phyloP scores from a whole-genome alignment of 2,329 filamentous ascomycete genomes.

The Xylariaceae sp. region DNA sequence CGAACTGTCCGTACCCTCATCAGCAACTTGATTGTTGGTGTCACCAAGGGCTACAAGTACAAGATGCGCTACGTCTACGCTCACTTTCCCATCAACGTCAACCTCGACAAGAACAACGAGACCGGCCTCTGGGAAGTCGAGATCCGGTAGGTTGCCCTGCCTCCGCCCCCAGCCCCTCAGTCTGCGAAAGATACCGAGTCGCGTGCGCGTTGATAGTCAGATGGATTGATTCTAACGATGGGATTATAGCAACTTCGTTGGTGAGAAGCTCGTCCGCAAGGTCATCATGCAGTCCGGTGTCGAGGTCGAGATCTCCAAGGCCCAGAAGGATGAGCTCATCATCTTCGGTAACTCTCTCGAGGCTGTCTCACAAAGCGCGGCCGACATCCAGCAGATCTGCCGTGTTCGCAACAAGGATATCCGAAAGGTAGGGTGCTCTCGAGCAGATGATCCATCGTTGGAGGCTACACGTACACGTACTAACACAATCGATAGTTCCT shows the following conservation, averaged over 20 bases:
- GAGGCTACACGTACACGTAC: background rate
- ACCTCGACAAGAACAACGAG: constrained; percentile 93
- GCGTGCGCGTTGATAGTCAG: constrained; percentile 7
- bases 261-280: constrained; percentile 97
- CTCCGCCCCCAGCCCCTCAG: background rate
- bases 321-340: constrained; percentile 96
- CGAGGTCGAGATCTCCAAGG: constrained; percentile 81
- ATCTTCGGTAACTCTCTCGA: constrained; percentile 92
- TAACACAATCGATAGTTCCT: constrained; percentile 65
- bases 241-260: constrained; percentile 80
- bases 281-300: constrained; percentile 88
- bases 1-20: constrained; percentile 97
- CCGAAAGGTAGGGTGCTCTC: constrained; percentile 69
- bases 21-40: constrained; percentile 97
- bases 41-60: constrained; percentile 99
- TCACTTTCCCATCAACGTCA: constrained; percentile 99
- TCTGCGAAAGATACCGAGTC: constrained; percentile 5
- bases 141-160: constrained; percentile 71
- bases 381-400: constrained; percentile 99
- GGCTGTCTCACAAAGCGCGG: constrained; percentile 93
- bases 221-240: constrained; percentile 30
- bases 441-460: background rate
- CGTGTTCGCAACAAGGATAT: constrained; percentile 99
- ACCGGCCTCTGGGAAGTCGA: constrained; percentile 85
- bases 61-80: constrained; percentile 99